Evolutionary conservation across 331 rosid species (phyloP).

Genomic region (Dryas integrifolia): DNA sequence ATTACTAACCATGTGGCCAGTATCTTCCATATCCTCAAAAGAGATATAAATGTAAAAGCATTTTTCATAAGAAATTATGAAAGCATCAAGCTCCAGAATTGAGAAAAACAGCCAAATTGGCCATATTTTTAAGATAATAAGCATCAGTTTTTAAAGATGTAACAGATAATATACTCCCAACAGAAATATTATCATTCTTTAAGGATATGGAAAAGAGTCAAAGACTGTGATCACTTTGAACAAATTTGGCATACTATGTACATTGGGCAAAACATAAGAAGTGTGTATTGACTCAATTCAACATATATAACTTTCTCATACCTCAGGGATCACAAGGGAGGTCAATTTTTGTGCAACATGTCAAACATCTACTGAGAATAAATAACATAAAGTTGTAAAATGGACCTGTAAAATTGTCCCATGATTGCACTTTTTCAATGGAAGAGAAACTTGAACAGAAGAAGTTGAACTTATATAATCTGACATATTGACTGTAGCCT

Average conservation of each 20-base stretch:
- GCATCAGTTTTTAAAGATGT: slow-evolving; percentile 1
- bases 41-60: background rate
- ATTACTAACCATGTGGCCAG: background rate
- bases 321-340: background rate
- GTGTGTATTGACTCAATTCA: background rate
- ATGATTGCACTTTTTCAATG: slow-evolving; percentile 64
- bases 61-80: background rate
- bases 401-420: slow-evolving; percentile 75
- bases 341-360: background rate
- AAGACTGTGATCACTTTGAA: background rate
- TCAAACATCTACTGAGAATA: background rate
- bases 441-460: slow-evolving; percentile 62
- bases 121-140: background rate
- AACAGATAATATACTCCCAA: background rate
- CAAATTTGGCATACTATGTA: background rate
- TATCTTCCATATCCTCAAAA: background rate
- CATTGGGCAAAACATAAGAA: too few relatives aligned
- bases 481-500: slow-evolving; percentile 59
- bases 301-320: background rate
- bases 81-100: background rate
- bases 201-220: background rate
- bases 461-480: slow-evolving; percentile 56
- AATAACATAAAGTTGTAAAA: background rate
- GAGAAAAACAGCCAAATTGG: background rate
- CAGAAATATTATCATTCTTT: background rate